A percentile compares a stretch with the other conserved stretches of the same genome.
Evolutionary conservation across 805 yeast genomes (phyloP).

Genomic region (Candida palmyrensis): DNA sequence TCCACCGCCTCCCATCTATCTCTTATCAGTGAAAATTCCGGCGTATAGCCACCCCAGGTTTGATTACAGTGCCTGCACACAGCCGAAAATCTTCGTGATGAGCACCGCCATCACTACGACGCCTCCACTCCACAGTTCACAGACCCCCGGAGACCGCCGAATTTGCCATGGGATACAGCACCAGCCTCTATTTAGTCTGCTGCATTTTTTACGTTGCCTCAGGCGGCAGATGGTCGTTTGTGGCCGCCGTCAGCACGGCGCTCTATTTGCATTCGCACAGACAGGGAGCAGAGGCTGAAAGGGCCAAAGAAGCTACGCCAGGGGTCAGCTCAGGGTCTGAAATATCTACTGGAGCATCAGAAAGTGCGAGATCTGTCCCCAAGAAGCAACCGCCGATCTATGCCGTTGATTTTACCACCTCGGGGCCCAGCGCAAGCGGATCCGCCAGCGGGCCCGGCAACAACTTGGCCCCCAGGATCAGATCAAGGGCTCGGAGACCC

Average conservation of each 20-base stretch:
- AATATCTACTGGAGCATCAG: too few species aligned
- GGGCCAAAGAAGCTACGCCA: too few species aligned
- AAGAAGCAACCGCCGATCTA: conserved; percentile 30
- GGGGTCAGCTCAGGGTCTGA: too few species aligned
- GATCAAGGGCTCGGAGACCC: conserved; percentile 22
- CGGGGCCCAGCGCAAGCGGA: conserved; percentile 14
- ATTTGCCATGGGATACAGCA: background rate
- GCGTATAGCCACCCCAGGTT: too few species aligned
- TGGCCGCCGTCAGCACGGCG: conserved; percentile 13
- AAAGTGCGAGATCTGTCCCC: too few species aligned
- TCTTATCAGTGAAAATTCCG: too few species aligned
- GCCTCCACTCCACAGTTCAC: too few species aligned
- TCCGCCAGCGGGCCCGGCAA: conserved; percentile 9
- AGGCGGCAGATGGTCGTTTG: conserved; percentile 41
- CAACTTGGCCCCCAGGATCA: conserved; percentile 12
- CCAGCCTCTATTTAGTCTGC: conserved; percentile 16
- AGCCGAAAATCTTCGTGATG: conserved; percentile 4
- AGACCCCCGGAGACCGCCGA: background rate
- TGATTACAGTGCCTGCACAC: too few species aligned
- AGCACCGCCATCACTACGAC: too few species aligned
- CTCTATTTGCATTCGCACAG: conserved; percentile 9
- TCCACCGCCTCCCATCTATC: too few species aligned
- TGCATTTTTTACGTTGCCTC: conserved; percentile 25
- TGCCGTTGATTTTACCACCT: conserved; percentile 40
- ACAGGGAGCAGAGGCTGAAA: conserved; percentile 2